Evolutionary conservation across 2,329 filamentous ascomycete species (phyloP), one percentile per base, ranked within the genome.

Genomic region (Lachnellula hyalina): DNA sequence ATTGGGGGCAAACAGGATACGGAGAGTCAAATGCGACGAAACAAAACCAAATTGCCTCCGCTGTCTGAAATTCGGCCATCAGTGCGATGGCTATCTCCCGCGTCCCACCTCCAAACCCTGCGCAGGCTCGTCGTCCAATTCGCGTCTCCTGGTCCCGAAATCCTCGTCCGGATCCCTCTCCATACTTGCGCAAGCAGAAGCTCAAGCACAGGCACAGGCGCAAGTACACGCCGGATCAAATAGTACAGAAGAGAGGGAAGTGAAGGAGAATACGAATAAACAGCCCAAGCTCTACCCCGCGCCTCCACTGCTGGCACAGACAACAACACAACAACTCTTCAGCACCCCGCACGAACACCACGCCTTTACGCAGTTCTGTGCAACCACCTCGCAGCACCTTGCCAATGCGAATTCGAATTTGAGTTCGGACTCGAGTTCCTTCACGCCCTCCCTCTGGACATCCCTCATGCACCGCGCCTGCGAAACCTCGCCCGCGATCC

Each of bases 11-110:
- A 51, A 55, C 38, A 68, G 67, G 54, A 66, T 67, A 17, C 54
- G 67, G 41, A 58, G 64, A 51, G 65, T 70, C 9, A 70, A 69
- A 57, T 70, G 67, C 52, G 67, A 70, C 45, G 67, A 70, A 47
- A 63, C 63, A 4, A 67, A 66, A 50, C 67, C 66, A 3, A 56
- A 38, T 14, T 70, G 67, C 56, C 49, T 63, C 25, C 60, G 67
- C 32, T 70, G 67, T 51, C 54, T 60, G 23, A 59, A 61, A 38
- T 66, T 65, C 38, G 67, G 67, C 17, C 65, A 65, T 46, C 61
- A 65, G 51, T 69, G 67, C 54, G 67, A 69, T 54, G 67, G 67
- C 32, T 69, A 69, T 34, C 51, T 60, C 15, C 58, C 60, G 17
- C 58, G 61, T 47, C 50, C 51, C n/a, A 35, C 57, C 2, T 45